phyloP scores from a whole-genome alignment of 2,329 filamentous ascomycete species.

The Colletotrichum sp. region DNA sequence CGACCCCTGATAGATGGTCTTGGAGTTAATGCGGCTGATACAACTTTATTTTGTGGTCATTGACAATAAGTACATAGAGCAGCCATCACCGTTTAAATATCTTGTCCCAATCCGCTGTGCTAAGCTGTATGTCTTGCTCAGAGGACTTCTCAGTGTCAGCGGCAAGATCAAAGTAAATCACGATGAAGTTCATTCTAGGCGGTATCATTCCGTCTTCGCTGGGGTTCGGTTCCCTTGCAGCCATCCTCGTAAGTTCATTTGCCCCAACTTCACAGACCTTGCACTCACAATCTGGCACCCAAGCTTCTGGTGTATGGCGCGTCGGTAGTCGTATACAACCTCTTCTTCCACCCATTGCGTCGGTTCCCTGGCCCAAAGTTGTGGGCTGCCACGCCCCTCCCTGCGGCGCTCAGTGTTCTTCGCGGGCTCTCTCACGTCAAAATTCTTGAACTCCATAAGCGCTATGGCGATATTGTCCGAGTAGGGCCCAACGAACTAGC shows the following conservation, averaged over 20 bases:
- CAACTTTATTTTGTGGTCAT: background rate
- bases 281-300: background rate
- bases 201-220: background rate
- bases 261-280: background rate
- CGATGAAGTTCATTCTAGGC: background rate
- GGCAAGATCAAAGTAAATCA: background rate
- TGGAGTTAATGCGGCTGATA: background rate
- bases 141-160: background rate
- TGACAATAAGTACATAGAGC: background rate
- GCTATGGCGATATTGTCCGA: slow-evolving; percentile 40
- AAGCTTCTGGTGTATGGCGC: background rate
- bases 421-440: background rate
- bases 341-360: slow-evolving; percentile 37
- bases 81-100: background rate
- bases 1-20: background rate
- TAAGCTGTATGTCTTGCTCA: background rate
- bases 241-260: background rate
- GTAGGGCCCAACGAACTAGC: slow-evolving; percentile 42
- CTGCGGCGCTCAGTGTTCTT: background rate
- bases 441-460: slow-evolving; percentile 18
- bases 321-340: slow-evolving; percentile 28
- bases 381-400: background rate
- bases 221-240: background rate
- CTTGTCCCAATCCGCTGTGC: background rate
- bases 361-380: slow-evolving; percentile 32